phyloP scores from a whole-genome alignment of 768 basidiomycete genomes.

The Mycena epipterygia region DNA sequence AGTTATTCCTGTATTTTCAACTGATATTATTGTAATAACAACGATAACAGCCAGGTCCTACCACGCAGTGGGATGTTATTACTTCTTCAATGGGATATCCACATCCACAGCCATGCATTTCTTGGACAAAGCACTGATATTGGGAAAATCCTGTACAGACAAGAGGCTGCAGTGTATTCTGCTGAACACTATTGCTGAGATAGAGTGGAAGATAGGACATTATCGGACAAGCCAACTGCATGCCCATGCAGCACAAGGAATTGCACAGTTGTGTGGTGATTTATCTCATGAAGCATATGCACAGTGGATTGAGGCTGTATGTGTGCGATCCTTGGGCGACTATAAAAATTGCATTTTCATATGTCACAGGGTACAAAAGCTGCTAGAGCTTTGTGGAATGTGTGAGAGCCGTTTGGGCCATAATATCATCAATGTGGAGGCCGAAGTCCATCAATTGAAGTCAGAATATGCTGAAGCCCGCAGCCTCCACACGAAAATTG shows the following conservation, averaged over 20 bases:
- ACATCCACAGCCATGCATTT: neutral
- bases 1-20: too few relatives aligned
- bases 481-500: neutral
- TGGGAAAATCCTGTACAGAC: neutral
- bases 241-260: neutral
- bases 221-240: neutral
- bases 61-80: neutral
- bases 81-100: neutral
- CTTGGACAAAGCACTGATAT: neutral
- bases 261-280: neutral
- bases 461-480: conserved; percentile 13
- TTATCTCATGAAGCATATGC: neutral
- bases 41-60: neutral
- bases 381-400: neutral
- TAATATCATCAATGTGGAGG: neutral
- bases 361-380: neutral
- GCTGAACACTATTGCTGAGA: neutral
- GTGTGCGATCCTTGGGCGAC: neutral
- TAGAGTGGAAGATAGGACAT: neutral
- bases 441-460: neutral
- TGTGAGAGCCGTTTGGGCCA: neutral
- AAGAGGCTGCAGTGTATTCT: too few relatives aligned
- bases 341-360: neutral
- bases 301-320: neutral
- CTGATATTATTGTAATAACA: too few relatives aligned